Conservation (phyloP, 805 yeast species). For the Naumovozyma castellii region DNA sequence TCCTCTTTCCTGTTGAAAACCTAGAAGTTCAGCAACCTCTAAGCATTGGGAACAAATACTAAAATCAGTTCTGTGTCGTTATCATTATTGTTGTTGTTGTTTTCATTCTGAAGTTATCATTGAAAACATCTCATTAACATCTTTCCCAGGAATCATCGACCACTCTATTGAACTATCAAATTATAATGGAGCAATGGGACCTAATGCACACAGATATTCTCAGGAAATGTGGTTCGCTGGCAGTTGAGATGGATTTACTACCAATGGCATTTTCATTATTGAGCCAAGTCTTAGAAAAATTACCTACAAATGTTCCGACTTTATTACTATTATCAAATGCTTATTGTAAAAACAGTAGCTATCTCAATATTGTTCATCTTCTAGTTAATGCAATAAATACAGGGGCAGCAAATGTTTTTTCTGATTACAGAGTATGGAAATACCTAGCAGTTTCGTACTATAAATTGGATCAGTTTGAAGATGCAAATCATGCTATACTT, state of each 20-base stretch:
- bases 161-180: too few species aligned
- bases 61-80: too few species aligned
- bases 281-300: conserved; percentile 9
- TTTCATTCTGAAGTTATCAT: too few species aligned
- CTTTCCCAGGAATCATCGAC: too few species aligned
- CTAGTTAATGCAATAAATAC: conserved; percentile 12
- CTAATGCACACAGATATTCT: conserved; percentile 9
- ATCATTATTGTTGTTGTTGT: too few species aligned
- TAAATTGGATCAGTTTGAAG: conserved; percentile 15
- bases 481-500: conserved; percentile 15
- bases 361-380: conserved; percentile 9
- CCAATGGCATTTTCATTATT: conserved; percentile 14
- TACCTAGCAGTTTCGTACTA: conserved; percentile 18
- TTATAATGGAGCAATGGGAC: background rate
- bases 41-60: too few species aligned
- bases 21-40: too few species aligned
- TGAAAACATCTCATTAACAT: too few species aligned
- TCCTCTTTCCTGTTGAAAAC: too few species aligned
- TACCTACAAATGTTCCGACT: conserved; percentile 11
- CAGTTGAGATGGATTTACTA: conserved; percentile 14
- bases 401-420: conserved; percentile 5
- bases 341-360: conserved; percentile 10
- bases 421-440: conserved; percentile 15
- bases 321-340: conserved; percentile 12
- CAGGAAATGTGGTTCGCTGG: conserved; percentile 17